Conservation (phyloP, 164 flowering plant species). For the Pachysandra terminalis region DNA sequence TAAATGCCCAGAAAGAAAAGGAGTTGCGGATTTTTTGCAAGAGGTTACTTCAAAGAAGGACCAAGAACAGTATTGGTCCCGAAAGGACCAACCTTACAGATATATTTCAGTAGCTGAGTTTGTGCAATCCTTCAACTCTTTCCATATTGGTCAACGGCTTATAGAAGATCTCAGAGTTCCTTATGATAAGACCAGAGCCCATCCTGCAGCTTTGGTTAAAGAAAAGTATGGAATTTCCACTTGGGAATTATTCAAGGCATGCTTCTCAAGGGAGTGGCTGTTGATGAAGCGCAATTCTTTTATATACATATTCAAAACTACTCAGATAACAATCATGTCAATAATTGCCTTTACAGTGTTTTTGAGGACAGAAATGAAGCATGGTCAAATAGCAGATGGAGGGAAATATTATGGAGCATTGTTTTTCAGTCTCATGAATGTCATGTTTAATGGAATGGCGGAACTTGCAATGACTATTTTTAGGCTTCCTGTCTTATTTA, state of each 20-base stretch:
- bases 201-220: conserved; percentile 53
- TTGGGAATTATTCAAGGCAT: conserved; percentile 49
- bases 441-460: conserved; percentile 66
- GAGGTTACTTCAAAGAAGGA: conserved; percentile 27
- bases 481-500: conserved; percentile 65
- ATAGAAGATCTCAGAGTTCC: conserved; percentile 33
- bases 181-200: conserved; percentile 37
- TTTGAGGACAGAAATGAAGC: conserved; percentile 48
- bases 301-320: conserved; percentile 50
- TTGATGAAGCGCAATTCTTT: conserved; percentile 55
- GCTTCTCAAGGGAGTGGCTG: conserved; percentile 53
- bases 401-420: conserved; percentile 55
- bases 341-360: conserved; percentile 47
- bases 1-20: conserved; percentile 59
- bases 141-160: conserved; percentile 38
- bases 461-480: conserved; percentile 55
- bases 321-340: conserved; percentile 56
- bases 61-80: conserved; percentile 47
- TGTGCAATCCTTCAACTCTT: conserved; percentile 29
- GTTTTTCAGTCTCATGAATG: conserved; percentile 51
- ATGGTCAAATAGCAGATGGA: conserved; percentile 36
- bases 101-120: conserved; percentile 41
- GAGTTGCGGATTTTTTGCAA: conserved; percentile 57
- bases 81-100: conserved; percentile 30
- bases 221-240: conserved; percentile 50